phyloP scores from a whole-genome alignment of 139 green algal species.

The Chlamydomonas eustigma region DNA sequence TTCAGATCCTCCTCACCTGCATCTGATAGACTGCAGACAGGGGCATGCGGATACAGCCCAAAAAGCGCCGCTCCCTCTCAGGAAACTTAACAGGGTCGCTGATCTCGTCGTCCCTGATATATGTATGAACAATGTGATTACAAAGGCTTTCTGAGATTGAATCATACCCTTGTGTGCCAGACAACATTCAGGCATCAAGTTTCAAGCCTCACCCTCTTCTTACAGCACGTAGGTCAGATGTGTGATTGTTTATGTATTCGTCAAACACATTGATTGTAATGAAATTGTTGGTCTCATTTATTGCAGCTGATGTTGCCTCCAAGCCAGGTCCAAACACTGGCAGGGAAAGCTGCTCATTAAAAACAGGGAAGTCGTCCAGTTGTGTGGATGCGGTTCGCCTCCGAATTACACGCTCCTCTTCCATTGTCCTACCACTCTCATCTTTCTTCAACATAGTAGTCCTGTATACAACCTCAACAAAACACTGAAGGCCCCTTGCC shows the following conservation, averaged over 20 bases:
- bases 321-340: slow-evolving; percentile 18
- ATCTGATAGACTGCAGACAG: slow-evolving; percentile 54
- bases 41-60: slow-evolving; percentile 49
- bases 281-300: slow-evolving; percentile 30
- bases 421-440: not conserved
- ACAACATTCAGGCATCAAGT: too few species aligned
- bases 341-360: slow-evolving; percentile 53
- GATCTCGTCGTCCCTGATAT: slow-evolving; percentile 24
- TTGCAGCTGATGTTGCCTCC: slow-evolving; percentile 22
- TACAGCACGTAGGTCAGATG: not conserved
- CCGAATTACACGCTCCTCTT: slow-evolving; percentile 8
- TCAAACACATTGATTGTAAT: slow-evolving; percentile 62
- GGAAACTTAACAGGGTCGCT: slow-evolving; percentile 31
- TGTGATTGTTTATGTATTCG: slow-evolving; percentile 37
- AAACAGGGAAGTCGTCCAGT: slow-evolving; percentile 38
- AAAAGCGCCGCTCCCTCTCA: slow-evolving; percentile 49
- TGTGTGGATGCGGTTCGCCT: slow-evolving; percentile 7
- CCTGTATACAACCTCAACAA: slow-evolving; percentile 8
- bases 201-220: not conserved
- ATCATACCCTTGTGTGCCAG: too few species aligned
- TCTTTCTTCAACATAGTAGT: not conserved
- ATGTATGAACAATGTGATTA: too few species aligned
- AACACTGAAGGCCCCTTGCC: slow-evolving; percentile 1
- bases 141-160: too few species aligned
- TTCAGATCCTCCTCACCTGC: slow-evolving; percentile 20